Evolutionary conservation across 495 filamentous ascomycete species (phyloP).

Genomic region (Neurospora intermedia): DNA sequence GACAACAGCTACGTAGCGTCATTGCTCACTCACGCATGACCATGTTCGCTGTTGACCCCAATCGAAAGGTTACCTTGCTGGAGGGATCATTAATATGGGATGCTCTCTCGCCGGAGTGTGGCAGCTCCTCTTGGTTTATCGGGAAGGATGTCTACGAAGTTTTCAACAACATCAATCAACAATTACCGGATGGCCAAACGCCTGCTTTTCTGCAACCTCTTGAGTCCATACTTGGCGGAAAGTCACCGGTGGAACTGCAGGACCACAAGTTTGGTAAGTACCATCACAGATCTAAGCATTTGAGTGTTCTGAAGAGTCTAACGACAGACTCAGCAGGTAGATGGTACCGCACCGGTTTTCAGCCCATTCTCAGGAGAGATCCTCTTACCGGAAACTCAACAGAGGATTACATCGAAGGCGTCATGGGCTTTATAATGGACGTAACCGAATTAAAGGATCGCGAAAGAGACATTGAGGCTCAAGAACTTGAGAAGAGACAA

Average conservation of each 20-base stretch:
- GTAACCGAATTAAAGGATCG: constrained; percentile 52
- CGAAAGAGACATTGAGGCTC: constrained; percentile 43
- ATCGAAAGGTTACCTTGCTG: constrained; percentile 47
- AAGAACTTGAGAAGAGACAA: constrained; percentile 51
- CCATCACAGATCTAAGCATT: background rate
- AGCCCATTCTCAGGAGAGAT: constrained; percentile 45
- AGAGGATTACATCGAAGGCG: constrained; percentile 44
- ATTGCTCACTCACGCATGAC: constrained; percentile 57
- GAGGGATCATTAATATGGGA: constrained; percentile 52
- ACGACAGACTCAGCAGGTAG: constrained; percentile 29
- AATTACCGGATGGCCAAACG: constrained; percentile 25
- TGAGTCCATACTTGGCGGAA: constrained; percentile 46
- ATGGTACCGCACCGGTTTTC: constrained; percentile 55
- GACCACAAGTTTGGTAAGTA: constrained; percentile 37
- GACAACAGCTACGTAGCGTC: constrained; percentile 54
- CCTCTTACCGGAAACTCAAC: constrained; percentile 33
- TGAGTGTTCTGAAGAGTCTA: background rate
- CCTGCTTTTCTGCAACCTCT: constrained; percentile 41
- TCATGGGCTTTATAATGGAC: constrained; percentile 60
- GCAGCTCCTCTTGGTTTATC: constrained; percentile 28
- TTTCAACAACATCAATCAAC: constrained; percentile 31
- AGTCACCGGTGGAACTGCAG: constrained; percentile 35
- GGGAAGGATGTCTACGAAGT: constrained; percentile 51
- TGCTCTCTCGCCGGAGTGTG: constrained; percentile 12
- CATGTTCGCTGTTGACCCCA: constrained; percentile 52